A percentile compares a stretch with the other conserved stretches of the same genome.
Conservation (phyloP, 257 asterid species). For the Linaria vulgaris region DNA sequence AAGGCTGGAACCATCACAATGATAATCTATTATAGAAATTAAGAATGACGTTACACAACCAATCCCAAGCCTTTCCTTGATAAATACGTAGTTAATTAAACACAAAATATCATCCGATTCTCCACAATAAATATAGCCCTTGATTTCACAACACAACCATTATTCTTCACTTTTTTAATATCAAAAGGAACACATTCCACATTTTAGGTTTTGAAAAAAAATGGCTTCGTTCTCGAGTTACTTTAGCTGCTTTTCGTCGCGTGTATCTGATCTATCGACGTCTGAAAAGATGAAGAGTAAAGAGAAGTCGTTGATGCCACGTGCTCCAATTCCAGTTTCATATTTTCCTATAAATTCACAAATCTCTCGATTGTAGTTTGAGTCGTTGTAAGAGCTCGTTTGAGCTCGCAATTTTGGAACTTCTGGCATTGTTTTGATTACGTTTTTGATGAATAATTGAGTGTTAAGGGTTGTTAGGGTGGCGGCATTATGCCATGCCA, state of each 20-base stretch:
- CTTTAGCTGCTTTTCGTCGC: conserved; percentile 29
- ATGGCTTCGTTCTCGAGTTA: conserved; percentile 29
- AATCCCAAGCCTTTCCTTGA: conserved; percentile 24
- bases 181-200: neutral
- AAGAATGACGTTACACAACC: conserved; percentile 7
- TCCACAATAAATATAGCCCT: conserved; percentile 9
- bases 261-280: conserved; percentile 15
- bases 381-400: too few species aligned
- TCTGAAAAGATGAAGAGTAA: neutral
- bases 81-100: neutral
- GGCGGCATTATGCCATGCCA: too few species aligned
- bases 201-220: too few species aligned
- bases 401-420: too few species aligned
- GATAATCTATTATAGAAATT: neutral
- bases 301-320: neutral
- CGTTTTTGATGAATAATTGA: too few species aligned
- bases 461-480: too few species aligned
- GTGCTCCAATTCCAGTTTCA: conserved; percentile 22
- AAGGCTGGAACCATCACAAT: conserved; percentile 3
- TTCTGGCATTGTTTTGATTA: too few species aligned
- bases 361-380: conserved; percentile 19
- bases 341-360: conserved; percentile 20
- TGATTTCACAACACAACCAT: neutral
- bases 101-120: neutral
- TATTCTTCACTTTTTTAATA: neutral